These are phyloP conservation scores for Salvia rosmarinus DNA, from an alignment of 257 asterid species.

Conservation along the genomic window DNA sequence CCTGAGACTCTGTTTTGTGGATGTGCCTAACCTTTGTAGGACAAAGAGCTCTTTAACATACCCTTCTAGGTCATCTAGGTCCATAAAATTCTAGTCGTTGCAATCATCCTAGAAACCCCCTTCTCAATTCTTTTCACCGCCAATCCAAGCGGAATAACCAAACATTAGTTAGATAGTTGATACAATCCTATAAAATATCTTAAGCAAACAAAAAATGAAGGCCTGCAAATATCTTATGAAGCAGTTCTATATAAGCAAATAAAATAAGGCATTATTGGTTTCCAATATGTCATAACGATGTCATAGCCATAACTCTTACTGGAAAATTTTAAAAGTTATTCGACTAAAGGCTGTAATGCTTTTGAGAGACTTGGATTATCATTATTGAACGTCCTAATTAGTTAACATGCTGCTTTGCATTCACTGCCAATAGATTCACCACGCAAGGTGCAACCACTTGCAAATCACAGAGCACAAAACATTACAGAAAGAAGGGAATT, in stretches of 20 bases:
- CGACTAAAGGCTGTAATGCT: no score
- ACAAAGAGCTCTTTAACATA: background rate
- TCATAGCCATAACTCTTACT: background rate
- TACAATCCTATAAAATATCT: no score
- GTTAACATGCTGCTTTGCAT: no score
- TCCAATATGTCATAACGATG: background rate
- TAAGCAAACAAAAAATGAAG: slow-evolving; percentile 13
- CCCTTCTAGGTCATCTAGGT: background rate
- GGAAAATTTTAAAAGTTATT: background rate
- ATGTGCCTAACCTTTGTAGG: background rate
- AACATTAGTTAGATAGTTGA: background rate
- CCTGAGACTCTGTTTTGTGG: background rate
- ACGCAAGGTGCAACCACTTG: no score
- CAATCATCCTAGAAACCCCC: background rate
- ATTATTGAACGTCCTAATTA: no score
- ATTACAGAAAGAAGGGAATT: no score
- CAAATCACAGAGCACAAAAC: no score
- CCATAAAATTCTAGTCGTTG: background rate
- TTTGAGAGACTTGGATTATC: no score
- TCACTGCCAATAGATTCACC: no score
- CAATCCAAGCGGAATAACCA: slow-evolving; percentile 4
- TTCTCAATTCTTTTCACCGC: background rate
- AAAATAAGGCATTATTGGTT: no score
- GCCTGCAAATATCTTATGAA: no score
- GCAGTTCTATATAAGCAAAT: no score